Conservation (phyloP, 768 basidiomycete species). For the Gelatoporia subvermispora region DNA sequence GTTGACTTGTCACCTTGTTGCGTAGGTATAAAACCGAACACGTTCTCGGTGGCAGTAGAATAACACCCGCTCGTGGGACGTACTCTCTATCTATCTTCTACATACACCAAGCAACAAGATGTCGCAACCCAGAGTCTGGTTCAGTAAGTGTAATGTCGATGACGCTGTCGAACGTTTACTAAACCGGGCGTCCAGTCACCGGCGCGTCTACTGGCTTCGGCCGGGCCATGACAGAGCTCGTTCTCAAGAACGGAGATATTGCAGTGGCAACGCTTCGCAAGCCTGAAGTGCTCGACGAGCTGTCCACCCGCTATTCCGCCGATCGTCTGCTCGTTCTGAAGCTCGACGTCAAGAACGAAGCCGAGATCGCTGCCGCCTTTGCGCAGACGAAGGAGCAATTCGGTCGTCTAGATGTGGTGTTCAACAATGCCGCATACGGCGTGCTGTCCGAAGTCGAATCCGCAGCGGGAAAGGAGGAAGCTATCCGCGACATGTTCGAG, state of each 20-base stretch:
- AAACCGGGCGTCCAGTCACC: slow-evolving; percentile 13
- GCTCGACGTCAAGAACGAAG: slow-evolving; percentile 14
- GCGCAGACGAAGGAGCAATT: slow-evolving; percentile 6
- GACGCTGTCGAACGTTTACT: background rate
- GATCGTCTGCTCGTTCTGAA: slow-evolving; percentile 13
- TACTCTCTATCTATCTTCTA: too few species aligned
- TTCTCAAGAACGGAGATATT: slow-evolving; percentile 16
- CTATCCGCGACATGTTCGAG: slow-evolving; percentile 16
- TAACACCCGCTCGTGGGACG: too few species aligned
- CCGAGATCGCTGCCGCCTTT: slow-evolving; percentile 15
- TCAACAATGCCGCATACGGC: slow-evolving; percentile 17
- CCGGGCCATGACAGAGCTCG: slow-evolving; percentile 12
- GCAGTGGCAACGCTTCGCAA: slow-evolving; percentile 22
- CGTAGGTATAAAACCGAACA: too few species aligned
- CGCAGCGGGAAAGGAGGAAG: slow-evolving; percentile 1
- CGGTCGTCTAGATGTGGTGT: slow-evolving; percentile 17
- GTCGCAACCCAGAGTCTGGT: too few species aligned
- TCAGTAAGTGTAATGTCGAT: too few species aligned
- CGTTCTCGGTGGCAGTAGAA: too few species aligned
- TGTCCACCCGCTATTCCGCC: slow-evolving; percentile 8
- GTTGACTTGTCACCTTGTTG: too few species aligned
- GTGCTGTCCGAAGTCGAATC: slow-evolving; percentile 11
- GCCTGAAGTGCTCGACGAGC: slow-evolving; percentile 18
- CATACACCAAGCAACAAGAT: too few species aligned
- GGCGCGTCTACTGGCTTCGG: slow-evolving; percentile 21